Evolutionary conservation across 306 rosid genomes (phyloP), one percentile per base, ranked within the genome.

Genomic region (Cucurbita argyrosperma): DNA sequence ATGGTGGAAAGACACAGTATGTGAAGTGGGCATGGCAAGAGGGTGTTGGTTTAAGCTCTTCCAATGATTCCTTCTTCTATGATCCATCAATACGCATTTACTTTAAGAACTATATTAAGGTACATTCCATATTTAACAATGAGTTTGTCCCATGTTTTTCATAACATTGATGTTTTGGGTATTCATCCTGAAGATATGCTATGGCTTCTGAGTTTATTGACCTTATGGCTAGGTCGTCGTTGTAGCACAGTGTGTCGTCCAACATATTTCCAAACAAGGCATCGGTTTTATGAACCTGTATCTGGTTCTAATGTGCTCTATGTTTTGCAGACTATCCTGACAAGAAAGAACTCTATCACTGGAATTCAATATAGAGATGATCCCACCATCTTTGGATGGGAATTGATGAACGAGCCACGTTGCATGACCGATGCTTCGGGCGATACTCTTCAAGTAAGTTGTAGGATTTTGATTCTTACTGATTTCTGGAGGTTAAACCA

Each of bases 11-110:
- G 90, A 84, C 91, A 82, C 92, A 88, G 81, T 94, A 94, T 76
- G 99, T 94, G 49, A 87, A 91, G 79, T 94, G 99, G 99, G 99
- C 99, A 50, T 94, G 97, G 99, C 87, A 89, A 77, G 99, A 94
- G 74, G 99, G 99, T 51, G 84, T 89, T 49, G 96, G 96, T 60
- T 74, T 94, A 82, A 91, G 99, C 57, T 82, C 97, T 0, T 94
- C 97, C 39, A 91, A 94, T 60, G 99, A 94, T 85, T 94, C 99
- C 70, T 94, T 94, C 93, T 94, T 94, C 84, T 94, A 84, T 57
- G 99, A 94, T 79, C 97, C 99, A 43, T 84, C 96, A 16, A 89
- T 91, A 45, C 92, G 92, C 40, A 80, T 59, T 70, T 88, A 94
- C 83, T 94, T 91, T 89, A 94, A 87, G 86, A 82, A 84, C 76